phyloP scores from a whole-genome alignment of 495 filamentous ascomycete species.

The Astrocystis sublimbata region DNA sequence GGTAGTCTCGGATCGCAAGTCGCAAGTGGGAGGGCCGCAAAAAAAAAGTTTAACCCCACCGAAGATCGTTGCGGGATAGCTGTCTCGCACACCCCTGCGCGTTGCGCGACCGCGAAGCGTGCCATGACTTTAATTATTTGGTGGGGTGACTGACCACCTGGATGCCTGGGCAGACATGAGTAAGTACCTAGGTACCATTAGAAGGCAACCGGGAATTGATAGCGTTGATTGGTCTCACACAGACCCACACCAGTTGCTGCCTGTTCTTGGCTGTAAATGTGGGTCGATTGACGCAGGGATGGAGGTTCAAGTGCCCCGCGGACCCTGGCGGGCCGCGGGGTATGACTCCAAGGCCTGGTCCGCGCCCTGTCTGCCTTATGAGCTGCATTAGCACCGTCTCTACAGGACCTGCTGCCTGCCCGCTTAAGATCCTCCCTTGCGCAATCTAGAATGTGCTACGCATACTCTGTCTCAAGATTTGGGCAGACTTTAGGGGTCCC shows the following conservation, averaged over 20 bases:
- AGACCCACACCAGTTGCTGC: slow-evolving; percentile 9
- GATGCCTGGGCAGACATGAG: no score
- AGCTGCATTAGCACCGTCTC: neutral
- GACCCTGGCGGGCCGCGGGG: neutral
- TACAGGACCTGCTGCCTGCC: neutral
- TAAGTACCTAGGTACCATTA: no score
- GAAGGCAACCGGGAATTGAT: slow-evolving; percentile 4
- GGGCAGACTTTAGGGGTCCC: neutral
- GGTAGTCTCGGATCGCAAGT: neutral
- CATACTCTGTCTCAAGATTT: no score
- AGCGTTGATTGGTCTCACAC: slow-evolving; percentile 8
- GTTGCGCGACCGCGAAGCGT: neutral
- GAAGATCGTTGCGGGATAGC: slow-evolving; percentile 15
- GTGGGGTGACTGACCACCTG: slow-evolving; percentile 13
- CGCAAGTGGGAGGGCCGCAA: neutral
- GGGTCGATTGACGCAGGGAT: neutral
- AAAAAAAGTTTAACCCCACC: slow-evolving; percentile 13
- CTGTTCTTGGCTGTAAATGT: slow-evolving; percentile 1
- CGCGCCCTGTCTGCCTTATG: slow-evolving; percentile 12
- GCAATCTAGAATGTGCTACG: slow-evolving; percentile 4
- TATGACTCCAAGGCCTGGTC: slow-evolving; percentile 5
- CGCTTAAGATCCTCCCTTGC: neutral
- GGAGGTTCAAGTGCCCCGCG: slow-evolving; percentile 1
- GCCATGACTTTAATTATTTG: slow-evolving; percentile 5
- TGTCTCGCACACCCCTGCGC: neutral